Percentiles rank a stretch among this genome's conserved stretches.
Evolutionary conservation across 1,284 basidiomycete genomes (phyloP).

Genomic region (Microbotryomycetes sp.): DNA sequence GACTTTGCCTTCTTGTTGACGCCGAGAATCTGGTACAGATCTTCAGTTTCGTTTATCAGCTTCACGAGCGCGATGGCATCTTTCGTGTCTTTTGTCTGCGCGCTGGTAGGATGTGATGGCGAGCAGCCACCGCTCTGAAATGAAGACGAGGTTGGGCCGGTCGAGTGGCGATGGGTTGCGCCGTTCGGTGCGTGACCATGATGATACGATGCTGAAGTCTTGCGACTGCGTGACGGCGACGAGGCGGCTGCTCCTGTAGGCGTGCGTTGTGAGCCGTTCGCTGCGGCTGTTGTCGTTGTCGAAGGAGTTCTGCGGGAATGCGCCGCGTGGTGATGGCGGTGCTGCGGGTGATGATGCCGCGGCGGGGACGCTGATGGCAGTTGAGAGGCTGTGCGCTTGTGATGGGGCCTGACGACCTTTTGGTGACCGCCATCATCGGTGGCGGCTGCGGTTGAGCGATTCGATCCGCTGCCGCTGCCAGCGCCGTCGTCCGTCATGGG

Average conservation of each 20-base stretch:
- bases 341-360: not conserved
- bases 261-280: not conserved
- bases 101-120: no score
- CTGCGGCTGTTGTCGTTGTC: not conserved
- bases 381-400: not conserved
- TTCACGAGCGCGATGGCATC: not conserved
- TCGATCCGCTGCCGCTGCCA: not conserved
- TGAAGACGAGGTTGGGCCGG: no score
- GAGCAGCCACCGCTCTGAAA: no score
- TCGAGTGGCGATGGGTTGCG: no score
- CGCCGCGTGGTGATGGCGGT: no score
- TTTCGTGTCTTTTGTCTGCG: not conserved
- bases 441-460: not conserved
- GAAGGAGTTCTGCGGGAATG: not conserved
- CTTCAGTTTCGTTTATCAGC: conserved; percentile 50
- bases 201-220: not conserved
- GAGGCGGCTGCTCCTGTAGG: not conserved
- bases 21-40: conserved; percentile 67
- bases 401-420: not conserved
- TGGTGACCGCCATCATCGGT: no score
- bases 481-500: not conserved
- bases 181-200: no score
- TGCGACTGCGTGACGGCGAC: not conserved
- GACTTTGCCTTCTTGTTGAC: conserved; percentile 49
- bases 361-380: not conserved